A percentile compares a stretch with the other conserved stretches of the same genome.
These are phyloP conservation scores for Paramecium primaurelia DNA, from an alignment of 73 alveolate species.

Conservation along the genomic window DNA sequence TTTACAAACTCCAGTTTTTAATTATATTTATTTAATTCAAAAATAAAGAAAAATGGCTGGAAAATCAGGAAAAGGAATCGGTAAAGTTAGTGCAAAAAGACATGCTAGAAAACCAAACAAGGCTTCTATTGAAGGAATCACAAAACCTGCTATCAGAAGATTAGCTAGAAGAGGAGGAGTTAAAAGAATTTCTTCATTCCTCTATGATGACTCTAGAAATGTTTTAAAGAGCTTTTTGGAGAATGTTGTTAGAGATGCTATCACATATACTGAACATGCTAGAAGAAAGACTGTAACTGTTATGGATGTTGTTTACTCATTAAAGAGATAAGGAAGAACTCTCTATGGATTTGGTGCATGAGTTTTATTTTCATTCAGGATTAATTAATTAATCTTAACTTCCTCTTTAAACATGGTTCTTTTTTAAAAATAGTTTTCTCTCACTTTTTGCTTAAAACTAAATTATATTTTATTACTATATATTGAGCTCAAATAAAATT, in stretches of 20 bases:
- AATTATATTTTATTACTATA: background rate
- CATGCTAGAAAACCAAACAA: slow-evolving; percentile 66
- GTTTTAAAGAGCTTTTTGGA: slow-evolving; percentile 72
- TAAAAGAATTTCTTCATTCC: slow-evolving; percentile 77
- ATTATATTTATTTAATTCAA: background rate
- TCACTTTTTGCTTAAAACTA: background rate
- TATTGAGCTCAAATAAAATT: background rate
- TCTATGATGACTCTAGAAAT: slow-evolving; percentile 84
- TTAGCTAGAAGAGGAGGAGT: slow-evolving; percentile 95
- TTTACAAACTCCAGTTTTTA: background rate
- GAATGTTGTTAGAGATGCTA: slow-evolving; percentile 80
- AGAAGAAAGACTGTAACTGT: slow-evolving; percentile 87
- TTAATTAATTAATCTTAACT: background rate
- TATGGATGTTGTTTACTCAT: slow-evolving; percentile 85
- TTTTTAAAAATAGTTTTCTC: background rate
- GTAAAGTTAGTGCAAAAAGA: slow-evolving; percentile 75
- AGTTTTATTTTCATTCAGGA: background rate
- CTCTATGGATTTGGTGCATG: slow-evolving; percentile 79
- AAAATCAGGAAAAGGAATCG: slow-evolving; percentile 70
- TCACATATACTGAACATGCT: slow-evolving; percentile 82
- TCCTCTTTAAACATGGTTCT: background rate
- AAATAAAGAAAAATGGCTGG: slow-evolving; percentile 43
- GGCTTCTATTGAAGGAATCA: slow-evolving; percentile 79
- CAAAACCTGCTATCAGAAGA: slow-evolving; percentile 89
- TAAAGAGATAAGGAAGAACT: slow-evolving; percentile 82